These are phyloP conservation scores for Phytophthora parvispora DNA, from an alignment of 352 stramenopile genomes.

Conservation along the genomic window DNA sequence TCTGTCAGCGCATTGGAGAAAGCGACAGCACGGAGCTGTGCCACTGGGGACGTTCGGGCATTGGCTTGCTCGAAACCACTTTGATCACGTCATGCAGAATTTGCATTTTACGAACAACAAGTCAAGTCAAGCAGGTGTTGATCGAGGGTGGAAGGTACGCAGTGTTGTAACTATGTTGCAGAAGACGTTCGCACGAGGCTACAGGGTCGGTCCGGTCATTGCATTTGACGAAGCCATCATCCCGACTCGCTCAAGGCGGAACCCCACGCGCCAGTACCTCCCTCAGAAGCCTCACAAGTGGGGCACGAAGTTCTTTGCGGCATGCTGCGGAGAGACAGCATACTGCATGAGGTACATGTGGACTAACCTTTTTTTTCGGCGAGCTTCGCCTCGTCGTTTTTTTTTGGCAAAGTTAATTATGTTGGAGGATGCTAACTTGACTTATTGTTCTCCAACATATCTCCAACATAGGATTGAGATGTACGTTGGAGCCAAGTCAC, in stretches of 20 bases:
- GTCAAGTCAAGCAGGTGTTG: neutral
- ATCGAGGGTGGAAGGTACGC: slow-evolving; percentile 2
- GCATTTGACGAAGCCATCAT: slow-evolving; percentile 18
- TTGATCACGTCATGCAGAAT: slow-evolving; percentile 6
- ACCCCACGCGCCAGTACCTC: slow-evolving; percentile 7
- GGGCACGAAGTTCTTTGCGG: slow-evolving; percentile 6
- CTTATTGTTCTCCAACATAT: slow-evolving; percentile 1
- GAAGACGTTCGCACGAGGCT: slow-evolving; percentile 2
- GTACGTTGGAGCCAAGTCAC: slow-evolving; percentile 1
- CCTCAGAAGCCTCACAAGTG: slow-evolving; percentile 5
- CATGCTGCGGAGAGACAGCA: neutral
- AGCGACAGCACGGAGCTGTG: neutral
- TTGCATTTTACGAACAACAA: neutral
- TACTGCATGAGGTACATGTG: slow-evolving; percentile 6
- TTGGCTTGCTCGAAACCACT: neutral
- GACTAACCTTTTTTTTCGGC: neutral
- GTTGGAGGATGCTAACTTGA: slow-evolving; percentile 2
- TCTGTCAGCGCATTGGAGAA: neutral
- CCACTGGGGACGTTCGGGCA: neutral
- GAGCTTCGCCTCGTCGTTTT: neutral
- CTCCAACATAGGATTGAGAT: slow-evolving; percentile 12
- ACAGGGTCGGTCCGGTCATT: neutral
- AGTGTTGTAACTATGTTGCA: neutral
- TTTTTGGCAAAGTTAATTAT: slow-evolving; percentile 4
- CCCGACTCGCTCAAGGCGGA: neutral